Conservation (phyloP, 1,139 yeast species). For the Geotrichum phurueaensis region DNA sequence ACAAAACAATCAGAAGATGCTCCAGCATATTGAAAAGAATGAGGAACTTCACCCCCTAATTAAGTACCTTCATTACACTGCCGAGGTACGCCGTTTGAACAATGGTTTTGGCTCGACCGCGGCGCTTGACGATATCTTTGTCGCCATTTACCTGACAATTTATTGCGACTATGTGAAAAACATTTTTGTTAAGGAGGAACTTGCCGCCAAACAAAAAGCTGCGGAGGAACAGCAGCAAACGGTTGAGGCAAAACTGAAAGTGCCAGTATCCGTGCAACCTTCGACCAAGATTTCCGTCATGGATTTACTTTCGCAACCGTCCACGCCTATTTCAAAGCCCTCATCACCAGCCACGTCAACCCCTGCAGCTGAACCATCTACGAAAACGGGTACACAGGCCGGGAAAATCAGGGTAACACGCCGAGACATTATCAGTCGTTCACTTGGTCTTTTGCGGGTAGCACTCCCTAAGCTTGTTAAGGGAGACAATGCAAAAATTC, state of each 20-base stretch:
- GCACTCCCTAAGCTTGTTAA: conserved; percentile 22
- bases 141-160: conserved; percentile 53
- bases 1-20: conserved; percentile 22
- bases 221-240: neutral
- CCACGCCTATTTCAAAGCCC: conserved; percentile 16
- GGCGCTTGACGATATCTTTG: conserved; percentile 65
- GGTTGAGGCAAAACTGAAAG: neutral
- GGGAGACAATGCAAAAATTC: conserved; percentile 8
- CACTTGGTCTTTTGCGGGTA: conserved; percentile 33
- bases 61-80: conserved; percentile 43
- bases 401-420: conserved; percentile 32
- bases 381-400: conserved; percentile 14
- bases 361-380: conserved; percentile 5
- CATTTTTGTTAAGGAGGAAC: conserved; percentile 2
- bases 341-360: conserved; percentile 18
- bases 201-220: neutral
- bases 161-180: conserved; percentile 27
- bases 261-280: conserved; percentile 8
- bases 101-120: conserved; percentile 83
- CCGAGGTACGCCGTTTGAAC: conserved; percentile 64
- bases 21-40: conserved; percentile 23
- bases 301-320: conserved; percentile 21
- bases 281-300: conserved; percentile 24
- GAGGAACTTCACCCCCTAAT: conserved; percentile 20
- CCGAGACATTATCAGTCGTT: conserved; percentile 37